Evolutionary conservation across 768 basidiomycete species (phyloP), one percentile per base, ranked within the genome.

Genomic region (Sistotremastrum suecicum): DNA sequence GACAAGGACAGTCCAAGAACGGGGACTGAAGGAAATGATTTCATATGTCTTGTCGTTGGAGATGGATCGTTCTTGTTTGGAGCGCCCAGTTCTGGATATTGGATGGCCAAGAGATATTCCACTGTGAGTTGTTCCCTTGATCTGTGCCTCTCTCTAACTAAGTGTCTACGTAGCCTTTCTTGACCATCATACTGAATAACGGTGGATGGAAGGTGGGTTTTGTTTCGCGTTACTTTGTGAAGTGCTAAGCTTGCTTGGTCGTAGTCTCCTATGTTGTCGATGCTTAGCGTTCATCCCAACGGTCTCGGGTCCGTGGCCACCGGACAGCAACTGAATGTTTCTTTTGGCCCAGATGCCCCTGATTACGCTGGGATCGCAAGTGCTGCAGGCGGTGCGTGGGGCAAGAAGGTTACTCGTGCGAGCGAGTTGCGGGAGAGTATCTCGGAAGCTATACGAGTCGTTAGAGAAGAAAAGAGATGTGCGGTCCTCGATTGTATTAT

Each of bases 41-140:
- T 84, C 37, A 64, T 77, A 5, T 67, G 72, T 1, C 65, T 64
- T 1, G 62, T 85, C 29, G 76, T 83, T 3, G 83, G 83, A 0
- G 83, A 85, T 53, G 83, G 83, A 0, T 74, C 72, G 5, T 85
- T 68, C 52, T 53, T 83, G 55, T 84, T 83, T 52, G 69, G 76
- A 0, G 74, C 78, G 0, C 83, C 82, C 0, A 68, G 71, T 33
- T 71, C 78, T 0, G 73, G 72, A 1, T 84, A 71, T 58, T 84
- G 83, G 83, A 82, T 83, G 60, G 80, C 83, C 1, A 67, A 72
- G 52, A 68, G 68, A 40, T 84, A 84, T 56, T 60, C 76, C 33
- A 77, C 81, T 28, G 81, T 82, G 46, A 48, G 70, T 58, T 36
- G 42, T 34, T 40, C 20, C 38, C 33, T 12, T n/a, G 5, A 36